Percentiles rank a stretch among this genome's conserved stretches.
These are phyloP conservation scores for Flaveria linearis DNA, from an alignment of 129 eudicot genomes.

Conservation along the genomic window DNA sequence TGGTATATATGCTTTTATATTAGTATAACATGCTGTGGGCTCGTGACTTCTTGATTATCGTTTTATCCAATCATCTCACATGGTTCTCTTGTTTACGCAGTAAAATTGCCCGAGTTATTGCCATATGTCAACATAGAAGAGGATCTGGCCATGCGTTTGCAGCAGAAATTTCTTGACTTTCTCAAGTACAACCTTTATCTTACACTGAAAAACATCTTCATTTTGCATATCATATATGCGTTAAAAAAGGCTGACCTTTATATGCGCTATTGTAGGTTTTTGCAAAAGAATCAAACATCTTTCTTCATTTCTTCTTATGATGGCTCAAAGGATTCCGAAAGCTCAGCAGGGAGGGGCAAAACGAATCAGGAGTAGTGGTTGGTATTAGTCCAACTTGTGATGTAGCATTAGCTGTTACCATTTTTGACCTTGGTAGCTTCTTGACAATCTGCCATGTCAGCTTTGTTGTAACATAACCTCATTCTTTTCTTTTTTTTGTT, in stretches of 20 bases:
- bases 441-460: constrained; percentile 23
- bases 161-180: constrained; percentile 75
- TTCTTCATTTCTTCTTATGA: constrained; percentile 69
- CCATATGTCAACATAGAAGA: constrained; percentile 75
- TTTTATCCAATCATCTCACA: constrained; percentile 15
- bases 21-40: neutral
- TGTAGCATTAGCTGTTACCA: constrained; percentile 36
- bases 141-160: constrained; percentile 63
- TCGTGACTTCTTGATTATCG: neutral
- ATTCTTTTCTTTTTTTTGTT: constrained; percentile 21
- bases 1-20: constrained; percentile 68
- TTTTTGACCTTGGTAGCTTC: constrained; percentile 23
- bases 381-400: constrained; percentile 17
- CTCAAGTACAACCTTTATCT: constrained; percentile 57
- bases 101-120: constrained; percentile 84
- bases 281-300: constrained; percentile 75
- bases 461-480: constrained; percentile 43
- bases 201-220: neutral
- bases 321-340: constrained; percentile 58
- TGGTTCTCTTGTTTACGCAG: constrained; percentile 48
- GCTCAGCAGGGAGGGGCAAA: constrained; percentile 52
- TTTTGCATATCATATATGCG: neutral
- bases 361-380: constrained; percentile 47
- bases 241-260: constrained; percentile 6
- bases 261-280: constrained; percentile 51